Conservation (phyloP, 805 yeast genomes). For the Nakazawaea anatomiae region DNA sequence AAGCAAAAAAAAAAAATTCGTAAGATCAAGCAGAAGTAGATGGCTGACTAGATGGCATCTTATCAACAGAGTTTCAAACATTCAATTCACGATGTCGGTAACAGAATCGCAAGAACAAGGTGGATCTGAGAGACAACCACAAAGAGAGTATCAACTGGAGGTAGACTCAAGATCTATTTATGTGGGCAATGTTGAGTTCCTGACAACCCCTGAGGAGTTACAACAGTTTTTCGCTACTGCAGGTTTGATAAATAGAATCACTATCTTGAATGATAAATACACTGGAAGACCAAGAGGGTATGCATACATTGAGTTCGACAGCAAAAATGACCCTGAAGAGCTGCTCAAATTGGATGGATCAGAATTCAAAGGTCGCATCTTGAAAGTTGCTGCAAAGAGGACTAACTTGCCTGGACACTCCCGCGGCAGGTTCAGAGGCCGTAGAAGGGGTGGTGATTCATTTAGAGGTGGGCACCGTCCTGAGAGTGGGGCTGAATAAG, state of each 20-base stretch:
- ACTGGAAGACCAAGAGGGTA: conserved; percentile 85
- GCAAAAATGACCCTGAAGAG: conserved; percentile 51
- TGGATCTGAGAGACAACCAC: too few species aligned
- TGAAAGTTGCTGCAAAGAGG: conserved; percentile 73
- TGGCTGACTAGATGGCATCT: too few species aligned
- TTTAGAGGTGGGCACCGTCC: conserved; percentile 30
- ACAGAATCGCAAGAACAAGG: too few species aligned
- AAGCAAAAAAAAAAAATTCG: too few species aligned
- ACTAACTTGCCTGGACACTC: conserved; percentile 57
- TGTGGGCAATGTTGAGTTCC: conserved; percentile 83
- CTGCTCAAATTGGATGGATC: conserved; percentile 66
- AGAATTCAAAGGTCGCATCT: conserved; percentile 58
- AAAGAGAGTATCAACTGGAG: conserved; percentile 25
- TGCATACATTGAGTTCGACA: conserved; percentile 83
- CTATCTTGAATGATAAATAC: conserved; percentile 63
- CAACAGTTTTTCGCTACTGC: conserved; percentile 65
- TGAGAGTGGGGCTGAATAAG: conserved; percentile 23
- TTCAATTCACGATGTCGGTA: too few species aligned
- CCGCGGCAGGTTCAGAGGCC: conserved; percentile 35
- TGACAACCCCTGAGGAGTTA: conserved; percentile 70
- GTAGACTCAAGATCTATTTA: conserved; percentile 74
- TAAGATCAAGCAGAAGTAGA: too few species aligned
- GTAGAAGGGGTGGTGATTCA: conserved; percentile 30
- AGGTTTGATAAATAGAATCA: conserved; percentile 75
- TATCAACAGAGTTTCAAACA: too few species aligned